Base-by-base conservation (phyloP, 495 filamentous ascomycete genomes). In the Filosporella fistucella region DNA sequence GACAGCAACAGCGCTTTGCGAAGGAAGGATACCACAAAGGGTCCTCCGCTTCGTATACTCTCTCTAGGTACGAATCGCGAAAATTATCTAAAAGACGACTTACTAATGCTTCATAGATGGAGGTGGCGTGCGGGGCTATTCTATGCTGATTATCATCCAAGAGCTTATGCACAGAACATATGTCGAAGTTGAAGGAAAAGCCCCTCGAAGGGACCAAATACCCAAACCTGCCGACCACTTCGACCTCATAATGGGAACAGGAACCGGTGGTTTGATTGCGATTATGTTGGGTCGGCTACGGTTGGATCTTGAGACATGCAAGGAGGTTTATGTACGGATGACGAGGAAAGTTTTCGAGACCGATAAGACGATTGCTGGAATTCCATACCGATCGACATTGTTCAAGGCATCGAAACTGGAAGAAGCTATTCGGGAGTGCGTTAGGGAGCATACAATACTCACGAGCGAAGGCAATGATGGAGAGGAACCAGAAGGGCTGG, bases 171-270 rank as follows among this genome's bases (percentile, higher is more conserved):
- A 95, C 67, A 78, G 85, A 28, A 88, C 86, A 6, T 95, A 90
- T 61, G 87, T 93, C 62, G 87, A 93, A 68, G 76, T 72, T 38
- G 84, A 94, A 67, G 88, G 89, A 22, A 77, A 83, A 54, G 87
- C 90, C 13, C 89, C 91, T 41, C 80, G 81, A 44, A 80, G 87
- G 60, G 80, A 89, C 55, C 81, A 96, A 57, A 91, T 97, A 18
- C 93, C 94, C 21, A 96, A 95, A 57, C 93, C 93, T 51, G 95
- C 89, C 81, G 94, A 98, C 52, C 88, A 97, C 64, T 98, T 98
- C 69, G 93, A 98, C 67, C 74, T 98, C 45, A 98, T 98, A 52
- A 84, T 82, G 47, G 93, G 93, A 26, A 96, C 89, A 32, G 91
- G 91, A 44, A 98, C 93, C 1, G 93, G 93, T 55, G 93, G 93